Conservation (phyloP, 768 basidiomycete genomes). For the Gloeophyllum trabeum region DNA sequence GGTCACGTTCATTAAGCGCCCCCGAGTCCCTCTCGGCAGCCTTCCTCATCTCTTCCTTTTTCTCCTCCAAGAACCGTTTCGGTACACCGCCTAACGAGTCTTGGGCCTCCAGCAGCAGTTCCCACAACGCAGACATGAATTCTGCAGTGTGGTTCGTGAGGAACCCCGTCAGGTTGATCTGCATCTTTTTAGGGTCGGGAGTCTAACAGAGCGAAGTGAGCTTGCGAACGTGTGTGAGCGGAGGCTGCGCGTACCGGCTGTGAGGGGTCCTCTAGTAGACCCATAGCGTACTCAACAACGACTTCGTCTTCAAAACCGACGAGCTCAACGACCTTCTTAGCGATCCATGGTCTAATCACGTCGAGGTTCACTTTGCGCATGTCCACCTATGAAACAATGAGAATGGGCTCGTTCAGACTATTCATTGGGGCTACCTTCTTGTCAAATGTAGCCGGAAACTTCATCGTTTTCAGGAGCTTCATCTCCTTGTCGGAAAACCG, state of each 20-base stretch:
- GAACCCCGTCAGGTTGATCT: constrained; percentile 90
- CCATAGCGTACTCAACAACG: constrained; percentile 93
- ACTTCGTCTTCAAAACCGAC: constrained; percentile 96
- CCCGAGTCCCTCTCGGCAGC: constrained; percentile 51
- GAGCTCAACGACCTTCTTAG: constrained; percentile 83
- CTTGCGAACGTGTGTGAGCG: background rate
- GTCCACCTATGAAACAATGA: constrained; percentile 50
- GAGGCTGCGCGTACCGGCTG: constrained; percentile 50
- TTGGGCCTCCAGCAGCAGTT: constrained; percentile 87
- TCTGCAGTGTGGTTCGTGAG: constrained; percentile 73
- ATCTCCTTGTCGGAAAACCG: constrained; percentile 93
- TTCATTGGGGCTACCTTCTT: constrained; percentile 47
- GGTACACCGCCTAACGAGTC: constrained; percentile 83
- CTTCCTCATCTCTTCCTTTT: constrained; percentile 83
- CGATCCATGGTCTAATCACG: constrained; percentile 93
- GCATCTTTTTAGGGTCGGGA: constrained; percentile 92
- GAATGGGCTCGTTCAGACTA: background rate
- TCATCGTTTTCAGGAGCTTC: constrained; percentile 78
- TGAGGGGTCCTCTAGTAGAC: constrained; percentile 77
- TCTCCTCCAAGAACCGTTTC: constrained; percentile 79
- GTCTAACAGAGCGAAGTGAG: constrained; percentile 31
- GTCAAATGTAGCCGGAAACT: constrained; percentile 84
- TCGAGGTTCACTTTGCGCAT: constrained; percentile 90
- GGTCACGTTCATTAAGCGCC: constrained; percentile 60
- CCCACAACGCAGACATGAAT: constrained; percentile 90